These are phyloP conservation scores for Artemisia annua DNA, from an alignment of 129 eudicot genomes.

Conservation along the genomic window DNA sequence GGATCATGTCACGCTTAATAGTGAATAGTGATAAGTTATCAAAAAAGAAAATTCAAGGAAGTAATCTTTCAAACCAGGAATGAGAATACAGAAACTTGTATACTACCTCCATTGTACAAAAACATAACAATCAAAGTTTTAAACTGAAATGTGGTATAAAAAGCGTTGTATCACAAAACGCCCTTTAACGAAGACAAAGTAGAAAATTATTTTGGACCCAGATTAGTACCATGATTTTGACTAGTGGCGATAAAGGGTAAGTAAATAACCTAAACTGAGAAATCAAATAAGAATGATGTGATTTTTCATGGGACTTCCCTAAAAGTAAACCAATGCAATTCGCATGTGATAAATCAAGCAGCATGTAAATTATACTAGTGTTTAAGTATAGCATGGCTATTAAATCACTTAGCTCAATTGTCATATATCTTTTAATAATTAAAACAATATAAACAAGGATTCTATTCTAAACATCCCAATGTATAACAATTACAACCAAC, in stretches of 20 bases:
- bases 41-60: not conserved
- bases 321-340: conserved; percentile 7
- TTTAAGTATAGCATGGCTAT: conserved; percentile 5
- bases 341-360: not conserved
- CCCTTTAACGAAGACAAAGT: not conserved
- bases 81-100: not conserved
- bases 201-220: not conserved
- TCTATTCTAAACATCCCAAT: not conserved
- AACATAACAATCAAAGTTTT: not conserved
- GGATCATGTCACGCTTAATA: too few species aligned
- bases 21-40: not conserved
- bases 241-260: not conserved
- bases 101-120: not conserved
- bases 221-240: not conserved
- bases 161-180: too few species aligned
- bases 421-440: not conserved
- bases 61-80: not conserved
- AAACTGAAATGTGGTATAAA: too few species aligned
- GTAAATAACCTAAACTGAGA: not conserved
- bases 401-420: not conserved
- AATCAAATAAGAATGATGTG: not conserved
- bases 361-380: not conserved
- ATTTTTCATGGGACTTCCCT: conserved; percentile 17
- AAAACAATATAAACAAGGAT: conserved; percentile 17
- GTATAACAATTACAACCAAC: not conserved